Percentiles rank a stretch among this genome's conserved stretches.
These are phyloP conservation scores for Bisporella sp. DNA, from an alignment of 2,329 filamentous ascomycete genomes.

Conservation along the genomic window DNA sequence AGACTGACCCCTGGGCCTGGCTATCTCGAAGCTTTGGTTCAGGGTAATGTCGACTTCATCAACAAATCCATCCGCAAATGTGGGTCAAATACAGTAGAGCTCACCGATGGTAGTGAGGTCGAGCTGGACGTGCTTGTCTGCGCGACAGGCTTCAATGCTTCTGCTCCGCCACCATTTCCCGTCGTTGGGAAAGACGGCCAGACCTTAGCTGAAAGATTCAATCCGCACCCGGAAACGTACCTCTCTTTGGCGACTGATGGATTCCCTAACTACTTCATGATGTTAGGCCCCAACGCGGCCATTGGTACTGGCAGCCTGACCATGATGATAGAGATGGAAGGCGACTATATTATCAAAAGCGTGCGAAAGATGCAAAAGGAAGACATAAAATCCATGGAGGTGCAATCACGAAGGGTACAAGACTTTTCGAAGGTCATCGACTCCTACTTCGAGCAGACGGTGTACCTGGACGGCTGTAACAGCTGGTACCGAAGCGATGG, in stretches of 20 bases:
- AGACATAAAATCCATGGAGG: constrained; percentile 36
- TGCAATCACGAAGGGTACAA: constrained; percentile 38
- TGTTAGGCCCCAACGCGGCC: constrained; percentile 23
- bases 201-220: constrained; percentile 21
- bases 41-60: constrained; percentile 31
- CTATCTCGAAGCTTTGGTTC: constrained; percentile 33
- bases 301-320: constrained; percentile 21
- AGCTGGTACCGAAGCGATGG: constrained; percentile 29
- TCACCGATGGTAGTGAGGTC: constrained; percentile 21
- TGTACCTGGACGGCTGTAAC: constrained; percentile 37
- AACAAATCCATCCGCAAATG: constrained; percentile 39
- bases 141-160: constrained; percentile 30
- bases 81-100: constrained; percentile 27
- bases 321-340: constrained; percentile 19
- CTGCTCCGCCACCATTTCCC: constrained; percentile 19
- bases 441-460: constrained; percentile 46
- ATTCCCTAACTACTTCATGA: constrained; percentile 26
- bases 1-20: constrained; percentile 35
- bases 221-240: constrained; percentile 23
- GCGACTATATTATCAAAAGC: constrained; percentile 23
- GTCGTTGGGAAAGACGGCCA: constrained; percentile 18
- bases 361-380: constrained; percentile 36
- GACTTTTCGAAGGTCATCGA: constrained; percentile 44
- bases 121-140: constrained; percentile 32
- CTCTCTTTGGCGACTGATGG: constrained; percentile 17